Evolutionary conservation across 352 stramenopile species (phyloP).

Genomic region (Peronospora farinosa): DNA sequence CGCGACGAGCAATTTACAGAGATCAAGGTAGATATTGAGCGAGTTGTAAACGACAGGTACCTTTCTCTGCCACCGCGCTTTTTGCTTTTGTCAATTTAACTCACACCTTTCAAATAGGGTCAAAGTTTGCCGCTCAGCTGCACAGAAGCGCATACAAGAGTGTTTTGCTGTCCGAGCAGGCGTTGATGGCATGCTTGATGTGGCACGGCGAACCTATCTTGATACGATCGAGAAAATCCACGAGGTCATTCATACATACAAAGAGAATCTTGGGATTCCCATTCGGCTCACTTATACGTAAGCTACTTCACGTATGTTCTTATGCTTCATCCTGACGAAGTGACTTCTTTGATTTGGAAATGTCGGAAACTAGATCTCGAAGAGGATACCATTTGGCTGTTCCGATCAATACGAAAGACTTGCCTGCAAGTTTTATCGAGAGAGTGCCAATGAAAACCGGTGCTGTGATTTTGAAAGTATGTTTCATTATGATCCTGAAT

Average conservation of each 20-base stretch:
- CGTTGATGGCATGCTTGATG: conserved; percentile 83
- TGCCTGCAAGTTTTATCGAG: conserved; percentile 61
- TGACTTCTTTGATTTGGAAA: neutral
- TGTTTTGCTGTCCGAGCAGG: conserved; percentile 75
- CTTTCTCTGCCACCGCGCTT: neutral
- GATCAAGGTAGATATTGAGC: conserved; percentile 59
- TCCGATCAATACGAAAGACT: conserved; percentile 43
- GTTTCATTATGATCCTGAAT: neutral
- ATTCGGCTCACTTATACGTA: conserved; percentile 79
- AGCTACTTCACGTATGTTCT: conserved; percentile 4
- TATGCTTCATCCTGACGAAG: neutral
- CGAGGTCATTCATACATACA: conserved; percentile 65
- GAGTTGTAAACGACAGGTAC: conserved; percentile 73
- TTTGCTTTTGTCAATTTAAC: neutral
- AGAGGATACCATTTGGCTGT: conserved; percentile 71
- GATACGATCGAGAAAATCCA: conserved; percentile 83
- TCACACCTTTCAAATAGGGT: conserved; percentile 29
- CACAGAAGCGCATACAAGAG: conserved; percentile 81
- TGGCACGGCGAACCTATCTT: conserved; percentile 71
- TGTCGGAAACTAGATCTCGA: conserved; percentile 27
- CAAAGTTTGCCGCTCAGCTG: conserved; percentile 55
- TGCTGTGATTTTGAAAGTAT: conserved; percentile 11
- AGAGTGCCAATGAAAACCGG: conserved; percentile 58
- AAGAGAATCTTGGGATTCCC: conserved; percentile 56
- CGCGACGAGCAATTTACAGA: conserved; percentile 43